These are phyloP conservation scores for Venturia oleaginea DNA, from an alignment of 2,329 filamentous ascomycete genomes.

Conservation along the genomic window DNA sequence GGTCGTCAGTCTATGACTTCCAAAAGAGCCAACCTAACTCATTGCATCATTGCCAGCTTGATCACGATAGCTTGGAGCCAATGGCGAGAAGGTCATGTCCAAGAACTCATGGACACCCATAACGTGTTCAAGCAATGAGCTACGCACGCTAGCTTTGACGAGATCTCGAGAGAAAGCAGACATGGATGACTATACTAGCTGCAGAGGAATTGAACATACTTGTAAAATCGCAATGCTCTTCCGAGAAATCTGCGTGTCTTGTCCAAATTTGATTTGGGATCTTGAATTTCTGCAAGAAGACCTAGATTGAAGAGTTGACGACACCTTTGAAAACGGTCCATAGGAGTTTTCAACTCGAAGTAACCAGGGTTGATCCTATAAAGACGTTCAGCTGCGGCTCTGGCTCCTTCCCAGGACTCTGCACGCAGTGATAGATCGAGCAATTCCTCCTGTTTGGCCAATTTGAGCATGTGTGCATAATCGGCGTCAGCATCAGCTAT, in stretches of 20 bases:
- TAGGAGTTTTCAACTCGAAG: neutral
- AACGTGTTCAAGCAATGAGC: neutral
- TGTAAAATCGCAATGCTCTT: neutral
- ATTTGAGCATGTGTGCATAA: conserved; percentile 1
- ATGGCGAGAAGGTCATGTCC: too few relatives aligned
- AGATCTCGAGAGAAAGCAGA: neutral
- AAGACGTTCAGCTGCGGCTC: neutral
- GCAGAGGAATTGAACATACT: neutral
- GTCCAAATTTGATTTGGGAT: neutral
- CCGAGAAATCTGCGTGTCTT: neutral
- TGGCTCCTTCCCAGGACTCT: conserved; percentile 5
- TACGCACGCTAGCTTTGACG: neutral
- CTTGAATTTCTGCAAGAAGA: conserved; percentile 1
- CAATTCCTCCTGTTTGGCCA: neutral
- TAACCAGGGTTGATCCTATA: conserved; percentile 7
- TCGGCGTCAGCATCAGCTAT: conserved; percentile 5
- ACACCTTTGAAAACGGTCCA: conserved; percentile 12
- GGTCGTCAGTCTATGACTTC: too few relatives aligned
- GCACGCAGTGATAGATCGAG: neutral
- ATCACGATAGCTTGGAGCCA: too few relatives aligned
- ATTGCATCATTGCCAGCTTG: too few relatives aligned
- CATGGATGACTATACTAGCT: neutral
- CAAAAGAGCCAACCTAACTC: too few relatives aligned
- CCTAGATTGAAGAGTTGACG: conserved; percentile 13
- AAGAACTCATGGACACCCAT: too few relatives aligned